These are phyloP conservation scores for Gloeopeniophorella convolvens DNA, from an alignment of 768 basidiomycete genomes.

Conservation along the genomic window DNA sequence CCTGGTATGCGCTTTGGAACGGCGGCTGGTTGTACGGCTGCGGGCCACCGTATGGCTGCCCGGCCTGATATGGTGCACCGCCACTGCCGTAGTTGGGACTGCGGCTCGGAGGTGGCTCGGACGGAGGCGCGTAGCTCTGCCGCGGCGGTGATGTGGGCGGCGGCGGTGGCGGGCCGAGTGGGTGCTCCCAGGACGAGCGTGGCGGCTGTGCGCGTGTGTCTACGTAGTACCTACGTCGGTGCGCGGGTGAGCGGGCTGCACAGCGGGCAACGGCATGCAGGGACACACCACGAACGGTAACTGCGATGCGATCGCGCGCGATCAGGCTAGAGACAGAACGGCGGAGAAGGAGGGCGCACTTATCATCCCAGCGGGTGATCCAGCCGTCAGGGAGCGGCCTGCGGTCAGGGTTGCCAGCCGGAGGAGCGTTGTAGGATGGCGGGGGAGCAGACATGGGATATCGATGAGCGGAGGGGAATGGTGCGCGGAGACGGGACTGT, in stretches of 20 bases:
- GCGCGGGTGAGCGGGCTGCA: background rate
- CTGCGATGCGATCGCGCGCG: slow-evolving; percentile 31
- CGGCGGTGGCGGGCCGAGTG: slow-evolving; percentile 43
- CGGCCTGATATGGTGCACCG: slow-evolving; percentile 22
- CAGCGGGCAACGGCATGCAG: background rate
- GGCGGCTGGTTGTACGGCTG: slow-evolving; percentile 16
- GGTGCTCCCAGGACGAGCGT: slow-evolving; percentile 64
- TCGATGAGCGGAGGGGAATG: slow-evolving; percentile 25
- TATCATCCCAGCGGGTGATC: slow-evolving; percentile 58
- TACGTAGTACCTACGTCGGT: slow-evolving; percentile 62
- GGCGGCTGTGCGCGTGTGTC: slow-evolving; percentile 58
- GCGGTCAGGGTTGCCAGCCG: slow-evolving; percentile 43
- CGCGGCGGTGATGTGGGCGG: slow-evolving; percentile 29
- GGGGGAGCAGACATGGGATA: slow-evolving; percentile 39
- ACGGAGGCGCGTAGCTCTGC: slow-evolving; percentile 28
- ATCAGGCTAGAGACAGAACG: slow-evolving; percentile 18
- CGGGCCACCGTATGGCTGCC: slow-evolving; percentile 22
- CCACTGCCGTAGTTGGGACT: slow-evolving; percentile 25
- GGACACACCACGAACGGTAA: slow-evolving; percentile 58
- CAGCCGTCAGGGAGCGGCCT: slow-evolving; percentile 62
- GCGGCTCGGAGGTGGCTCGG: slow-evolving; percentile 41
- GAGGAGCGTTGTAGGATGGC: slow-evolving; percentile 23
- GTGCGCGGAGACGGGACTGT: slow-evolving; percentile 4
- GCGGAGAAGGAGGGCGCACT: slow-evolving; percentile 39
- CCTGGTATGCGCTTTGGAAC: slow-evolving; percentile 25